A percentile compares a stretch with the other conserved stretches of the same genome.
phyloP scores from a whole-genome alignment of 306 rosid species.

The Quercus dentata region DNA sequence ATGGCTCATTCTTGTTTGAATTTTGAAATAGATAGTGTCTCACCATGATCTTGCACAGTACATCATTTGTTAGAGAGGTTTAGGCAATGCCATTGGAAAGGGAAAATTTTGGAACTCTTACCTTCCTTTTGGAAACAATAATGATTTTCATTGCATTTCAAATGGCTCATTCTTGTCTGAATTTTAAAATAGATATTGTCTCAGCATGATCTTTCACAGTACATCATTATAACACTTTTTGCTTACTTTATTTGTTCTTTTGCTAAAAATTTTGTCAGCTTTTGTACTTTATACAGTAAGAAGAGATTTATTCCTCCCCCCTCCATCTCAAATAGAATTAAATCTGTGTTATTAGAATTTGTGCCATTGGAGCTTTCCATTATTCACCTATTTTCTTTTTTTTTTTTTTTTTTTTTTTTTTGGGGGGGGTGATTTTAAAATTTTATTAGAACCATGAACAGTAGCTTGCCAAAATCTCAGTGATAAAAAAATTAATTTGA shows the following conservation, averaged over 20 bases:
- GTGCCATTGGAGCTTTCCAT: not conserved
- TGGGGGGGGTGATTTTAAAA: no score
- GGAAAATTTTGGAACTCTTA: not conserved
- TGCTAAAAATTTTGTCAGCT: not conserved
- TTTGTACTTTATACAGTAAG: not conserved
- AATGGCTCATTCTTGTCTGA: not conserved
- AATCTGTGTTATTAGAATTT: not conserved
- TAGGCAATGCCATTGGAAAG: not conserved
- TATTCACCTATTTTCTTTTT: not conserved
- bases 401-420: not conserved
- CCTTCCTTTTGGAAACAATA: not conserved
- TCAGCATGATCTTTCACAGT: not conserved
- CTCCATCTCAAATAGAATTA: not conserved
- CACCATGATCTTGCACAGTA: not conserved
- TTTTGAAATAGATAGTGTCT: not conserved
- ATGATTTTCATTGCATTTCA: not conserved
- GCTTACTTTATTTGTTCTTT: not conserved
- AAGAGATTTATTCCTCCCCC: not conserved
- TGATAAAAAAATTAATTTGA: not conserved
- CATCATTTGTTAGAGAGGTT: not conserved
- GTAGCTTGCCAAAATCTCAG: not conserved
- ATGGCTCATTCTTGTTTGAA: not conserved
- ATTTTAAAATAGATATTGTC: not conserved
- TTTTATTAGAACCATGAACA: no score
- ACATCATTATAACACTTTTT: not conserved